Evolutionary conservation across 306 rosid species (phyloP).

Genomic region (Castanea crenata): DNA sequence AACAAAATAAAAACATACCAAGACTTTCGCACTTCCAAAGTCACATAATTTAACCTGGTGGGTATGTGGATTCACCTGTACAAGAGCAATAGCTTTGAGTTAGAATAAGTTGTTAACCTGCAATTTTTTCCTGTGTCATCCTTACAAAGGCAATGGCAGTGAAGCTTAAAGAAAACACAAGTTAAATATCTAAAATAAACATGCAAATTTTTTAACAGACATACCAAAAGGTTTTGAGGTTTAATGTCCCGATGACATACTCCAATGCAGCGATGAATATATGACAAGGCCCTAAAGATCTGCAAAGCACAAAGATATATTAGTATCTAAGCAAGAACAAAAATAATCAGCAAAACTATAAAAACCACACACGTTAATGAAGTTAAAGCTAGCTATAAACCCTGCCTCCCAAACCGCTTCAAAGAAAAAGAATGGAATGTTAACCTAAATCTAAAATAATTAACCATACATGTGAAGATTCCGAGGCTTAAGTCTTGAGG

Average conservation of each 20-base stretch:
- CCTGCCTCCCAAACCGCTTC: neutral
- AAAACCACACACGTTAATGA: neutral
- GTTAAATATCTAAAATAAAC: neutral
- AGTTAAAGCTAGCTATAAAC: no score
- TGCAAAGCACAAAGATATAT: conserved; percentile 34
- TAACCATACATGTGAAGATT: neutral
- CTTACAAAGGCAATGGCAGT: neutral
- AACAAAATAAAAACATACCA: conserved; percentile 49
- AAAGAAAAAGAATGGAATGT: neutral
- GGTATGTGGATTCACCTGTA: conserved; percentile 95
- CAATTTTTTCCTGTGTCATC: neutral
- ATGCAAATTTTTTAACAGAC: conserved; percentile 7
- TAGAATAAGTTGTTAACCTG: conserved; percentile 1
- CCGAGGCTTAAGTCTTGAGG: neutral
- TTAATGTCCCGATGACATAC: conserved; percentile 97
- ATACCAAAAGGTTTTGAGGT: conserved; percentile 95
- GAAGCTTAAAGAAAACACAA: conserved; percentile 13
- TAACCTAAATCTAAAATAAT: neutral
- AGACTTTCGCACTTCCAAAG: conserved; percentile 97
- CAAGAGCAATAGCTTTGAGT: conserved; percentile 6
- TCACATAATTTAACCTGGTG: conserved; percentile 97
- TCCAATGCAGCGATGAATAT: conserved; percentile 92
- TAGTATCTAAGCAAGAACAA: conserved; percentile 16
- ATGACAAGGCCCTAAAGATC: conserved; percentile 91
- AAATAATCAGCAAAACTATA: neutral